Percentiles rank a stretch among this genome's conserved stretches.
Evolutionary conservation across 2,329 filamentous ascomycete species (phyloP).

Genomic region (Cladophialophora bantiana): DNA sequence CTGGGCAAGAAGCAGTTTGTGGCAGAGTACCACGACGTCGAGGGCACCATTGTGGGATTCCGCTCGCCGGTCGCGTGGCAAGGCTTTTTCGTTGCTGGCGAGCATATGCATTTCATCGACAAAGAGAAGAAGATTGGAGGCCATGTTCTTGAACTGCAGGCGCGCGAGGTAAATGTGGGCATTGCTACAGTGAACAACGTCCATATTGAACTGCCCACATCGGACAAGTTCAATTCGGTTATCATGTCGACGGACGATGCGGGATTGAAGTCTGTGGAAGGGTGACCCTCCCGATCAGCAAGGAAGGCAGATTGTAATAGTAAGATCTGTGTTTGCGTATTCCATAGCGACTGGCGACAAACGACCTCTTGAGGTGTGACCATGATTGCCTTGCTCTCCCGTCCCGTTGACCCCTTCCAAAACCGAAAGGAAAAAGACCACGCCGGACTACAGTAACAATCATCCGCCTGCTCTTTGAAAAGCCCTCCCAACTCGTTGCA

Average conservation of each 20-base stretch:
- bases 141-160: constrained; percentile 51
- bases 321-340: background rate
- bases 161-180: constrained; percentile 45
- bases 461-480: background rate
- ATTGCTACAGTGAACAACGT: constrained; percentile 50
- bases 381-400: background rate
- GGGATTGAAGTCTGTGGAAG: constrained; percentile 33
- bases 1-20: constrained; percentile 52
- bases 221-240: constrained; percentile 49
- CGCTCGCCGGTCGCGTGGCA: constrained; percentile 50
- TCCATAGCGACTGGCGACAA: background rate
- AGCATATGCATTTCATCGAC: constrained; percentile 53
- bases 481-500: background rate
- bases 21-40: constrained; percentile 46
- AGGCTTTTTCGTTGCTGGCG: constrained; percentile 51
- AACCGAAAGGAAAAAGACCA: background rate
- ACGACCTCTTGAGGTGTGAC: background rate
- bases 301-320: background rate
- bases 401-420: background rate
- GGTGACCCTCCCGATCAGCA: background rate
- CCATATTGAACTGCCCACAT: constrained; percentile 50
- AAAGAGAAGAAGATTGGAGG: constrained; percentile 48
- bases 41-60: constrained; percentile 54
- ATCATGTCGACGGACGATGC: constrained; percentile 33
- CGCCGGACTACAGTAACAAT: background rate